A percentile compares a stretch with the other conserved stretches of the same genome.
Evolutionary conservation across 305 asterid species (phyloP).

Genomic region (Solanum aculeatissimum): DNA sequence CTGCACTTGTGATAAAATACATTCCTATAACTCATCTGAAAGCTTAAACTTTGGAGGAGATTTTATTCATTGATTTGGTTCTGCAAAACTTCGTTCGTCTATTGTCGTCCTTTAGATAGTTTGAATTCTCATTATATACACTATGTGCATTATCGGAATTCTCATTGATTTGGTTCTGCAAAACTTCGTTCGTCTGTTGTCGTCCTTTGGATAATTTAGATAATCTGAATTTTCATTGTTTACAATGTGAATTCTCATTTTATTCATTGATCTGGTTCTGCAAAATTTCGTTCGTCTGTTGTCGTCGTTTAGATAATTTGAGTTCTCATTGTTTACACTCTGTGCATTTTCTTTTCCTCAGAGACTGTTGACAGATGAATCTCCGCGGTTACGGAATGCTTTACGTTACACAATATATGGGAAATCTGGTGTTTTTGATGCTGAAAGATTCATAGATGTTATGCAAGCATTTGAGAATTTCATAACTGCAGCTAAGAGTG

Average conservation of each 20-base stretch:
- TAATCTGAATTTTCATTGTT: too few species aligned
- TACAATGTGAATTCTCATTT: too few species aligned
- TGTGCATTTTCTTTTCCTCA: slow-evolving; percentile 10
- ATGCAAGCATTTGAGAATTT: slow-evolving; percentile 99
- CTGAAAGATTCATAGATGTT: slow-evolving; percentile 94
- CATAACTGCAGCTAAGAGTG: slow-evolving; percentile 96
- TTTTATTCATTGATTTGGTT: neutral
- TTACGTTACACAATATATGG: slow-evolving; percentile 94
- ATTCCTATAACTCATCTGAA: neutral
- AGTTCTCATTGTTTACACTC: neutral
- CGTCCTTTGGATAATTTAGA: neutral
- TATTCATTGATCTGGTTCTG: neutral
- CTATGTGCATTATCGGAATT: too few species aligned
- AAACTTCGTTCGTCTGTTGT: neutral
- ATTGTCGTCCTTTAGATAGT: neutral
- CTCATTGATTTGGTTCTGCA: neutral
- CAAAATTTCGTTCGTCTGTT: neutral
- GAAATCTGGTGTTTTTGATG: slow-evolving; percentile 86
- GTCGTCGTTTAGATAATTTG: neutral
- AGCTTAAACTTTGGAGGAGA: neutral
- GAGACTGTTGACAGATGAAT: slow-evolving; percentile 97
- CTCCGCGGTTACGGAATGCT: slow-evolving; percentile 84
- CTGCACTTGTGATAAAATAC: neutral
- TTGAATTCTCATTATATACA: too few species aligned
- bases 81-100: neutral